Conservation (phyloP, 2,329 filamentous ascomycete species). For the Claviceps humidiphila region DNA sequence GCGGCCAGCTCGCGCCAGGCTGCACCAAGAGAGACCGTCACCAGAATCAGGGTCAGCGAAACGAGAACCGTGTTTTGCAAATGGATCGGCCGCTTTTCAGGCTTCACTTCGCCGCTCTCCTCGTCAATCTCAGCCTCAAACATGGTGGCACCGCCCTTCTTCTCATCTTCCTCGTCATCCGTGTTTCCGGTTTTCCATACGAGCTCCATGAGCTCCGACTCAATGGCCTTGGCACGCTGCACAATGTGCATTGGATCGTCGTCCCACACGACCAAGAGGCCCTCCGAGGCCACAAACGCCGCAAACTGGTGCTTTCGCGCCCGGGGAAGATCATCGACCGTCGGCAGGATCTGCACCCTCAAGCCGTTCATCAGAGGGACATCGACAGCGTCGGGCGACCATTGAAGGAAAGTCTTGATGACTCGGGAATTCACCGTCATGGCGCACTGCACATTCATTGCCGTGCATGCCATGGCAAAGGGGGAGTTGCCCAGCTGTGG, state of each 20-base stretch:
- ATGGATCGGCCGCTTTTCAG: slow-evolving; percentile 53
- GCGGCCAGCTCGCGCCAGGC: slow-evolving; percentile 58
- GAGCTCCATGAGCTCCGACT: slow-evolving; percentile 63
- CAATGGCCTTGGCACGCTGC: slow-evolving; percentile 55
- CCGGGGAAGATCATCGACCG: slow-evolving; percentile 53
- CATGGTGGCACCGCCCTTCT: slow-evolving; percentile 28
- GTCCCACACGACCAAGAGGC: slow-evolving; percentile 68
- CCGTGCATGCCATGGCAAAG: slow-evolving; percentile 50
- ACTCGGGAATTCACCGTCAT: slow-evolving; percentile 73
- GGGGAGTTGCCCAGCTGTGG: slow-evolving; percentile 47
- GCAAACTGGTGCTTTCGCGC: slow-evolving; percentile 71
- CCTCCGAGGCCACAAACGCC: slow-evolving; percentile 60
- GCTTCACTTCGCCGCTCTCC: slow-evolving; percentile 54
- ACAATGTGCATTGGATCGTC: slow-evolving; percentile 63
- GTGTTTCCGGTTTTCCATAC: slow-evolving; percentile 53
- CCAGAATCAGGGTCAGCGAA: slow-evolving; percentile 49
- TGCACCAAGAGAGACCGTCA: slow-evolving; percentile 53
- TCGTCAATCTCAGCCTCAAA: slow-evolving; percentile 50
- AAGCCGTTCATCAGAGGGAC: slow-evolving; percentile 66
- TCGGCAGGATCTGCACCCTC: slow-evolving; percentile 63
- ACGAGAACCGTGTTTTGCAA: slow-evolving; percentile 59
- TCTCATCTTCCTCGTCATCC: slow-evolving; percentile 40
- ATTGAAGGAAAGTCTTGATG: slow-evolving; percentile 64
- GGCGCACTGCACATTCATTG: slow-evolving; percentile 63
- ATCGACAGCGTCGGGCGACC: slow-evolving; percentile 58